Conservation (phyloP, 2,329 filamentous ascomycete species). For the Podosphaera leucotricha region DNA sequence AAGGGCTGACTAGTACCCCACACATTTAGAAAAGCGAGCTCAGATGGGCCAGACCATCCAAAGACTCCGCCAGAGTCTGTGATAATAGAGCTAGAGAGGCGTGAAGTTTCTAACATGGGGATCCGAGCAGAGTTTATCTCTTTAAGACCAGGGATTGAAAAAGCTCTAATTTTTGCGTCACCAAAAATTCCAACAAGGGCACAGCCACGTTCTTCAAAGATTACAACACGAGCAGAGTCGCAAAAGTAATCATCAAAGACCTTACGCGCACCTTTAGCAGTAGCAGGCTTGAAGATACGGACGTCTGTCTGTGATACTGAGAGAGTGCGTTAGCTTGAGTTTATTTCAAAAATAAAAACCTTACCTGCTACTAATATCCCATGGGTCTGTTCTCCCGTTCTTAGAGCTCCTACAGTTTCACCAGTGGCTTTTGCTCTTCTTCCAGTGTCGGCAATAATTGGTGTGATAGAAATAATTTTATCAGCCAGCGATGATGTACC, state of each 20-base stretch:
- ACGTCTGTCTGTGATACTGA: constrained; percentile 41
- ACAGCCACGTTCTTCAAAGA: constrained; percentile 50
- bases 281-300: constrained; percentile 71
- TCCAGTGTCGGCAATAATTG: constrained; percentile 60
- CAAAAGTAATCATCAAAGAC: constrained; percentile 65
- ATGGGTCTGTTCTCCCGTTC: constrained; percentile 50
- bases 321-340: constrained; percentile 1
- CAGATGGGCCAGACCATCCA: constrained; percentile 71
- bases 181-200: constrained; percentile 69
- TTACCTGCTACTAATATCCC: constrained; percentile 56
- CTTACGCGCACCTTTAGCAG: constrained; percentile 75
- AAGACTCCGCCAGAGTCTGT: constrained; percentile 62
- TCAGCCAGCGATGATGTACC: constrained; percentile 46
- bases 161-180: constrained; percentile 57
- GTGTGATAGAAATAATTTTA: constrained; percentile 49
- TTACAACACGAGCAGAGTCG: constrained; percentile 54
- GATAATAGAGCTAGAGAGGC: constrained; percentile 46
- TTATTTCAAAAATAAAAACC: constrained; percentile 10
- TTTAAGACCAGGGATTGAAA: constrained; percentile 66
- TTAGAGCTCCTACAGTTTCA: constrained; percentile 47
- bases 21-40: constrained; percentile 59
- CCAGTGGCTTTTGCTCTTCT: constrained; percentile 54
- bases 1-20: constrained; percentile 54
- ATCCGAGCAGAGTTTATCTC: constrained; percentile 52
- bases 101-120: constrained; percentile 46